These are phyloP conservation scores for Jaapia argillacea DNA, from an alignment of 768 basidiomycete genomes.

Conservation along the genomic window DNA sequence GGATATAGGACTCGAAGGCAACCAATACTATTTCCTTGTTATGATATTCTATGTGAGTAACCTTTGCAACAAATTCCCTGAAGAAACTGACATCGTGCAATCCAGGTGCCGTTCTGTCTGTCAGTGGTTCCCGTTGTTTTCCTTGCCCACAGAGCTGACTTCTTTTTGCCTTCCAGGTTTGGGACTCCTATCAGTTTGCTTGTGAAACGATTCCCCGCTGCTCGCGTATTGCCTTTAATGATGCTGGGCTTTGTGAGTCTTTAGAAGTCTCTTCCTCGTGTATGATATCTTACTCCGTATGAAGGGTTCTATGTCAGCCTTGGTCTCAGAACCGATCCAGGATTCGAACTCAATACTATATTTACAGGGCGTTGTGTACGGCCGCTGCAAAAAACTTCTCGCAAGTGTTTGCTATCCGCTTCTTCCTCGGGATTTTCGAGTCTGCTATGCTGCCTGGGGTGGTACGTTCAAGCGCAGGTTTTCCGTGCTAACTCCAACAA, in stretches of 20 bases:
- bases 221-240: slow-evolving; percentile 35
- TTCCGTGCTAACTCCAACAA: slow-evolving; percentile 2
- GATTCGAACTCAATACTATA: no score
- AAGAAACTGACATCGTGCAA: neutral
- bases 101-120: slow-evolving; percentile 36
- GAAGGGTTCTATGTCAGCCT: no score
- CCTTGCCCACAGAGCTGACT: slow-evolving; percentile 1
- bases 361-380: slow-evolving; percentile 33
- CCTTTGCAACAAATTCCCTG: neutral
- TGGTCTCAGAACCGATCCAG: no score
- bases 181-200: slow-evolving; percentile 40
- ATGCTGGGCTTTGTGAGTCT: slow-evolving; percentile 38
- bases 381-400: slow-evolving; percentile 37
- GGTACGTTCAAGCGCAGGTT: slow-evolving; percentile 7
- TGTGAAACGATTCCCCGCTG: slow-evolving; percentile 38
- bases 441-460: slow-evolving; percentile 40
- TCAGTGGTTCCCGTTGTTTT: slow-evolving; percentile 14
- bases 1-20: neutral
- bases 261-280: neutral
- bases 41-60: slow-evolving; percentile 34
- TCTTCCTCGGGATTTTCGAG: slow-evolving; percentile 41
- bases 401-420: slow-evolving; percentile 36
- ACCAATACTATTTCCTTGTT: slow-evolving; percentile 33
- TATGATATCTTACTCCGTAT: no score
- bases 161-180: slow-evolving; percentile 21